These are phyloP conservation scores for Phytomonas serpens DNA, from an alignment of 208 protist species.

Conservation along the genomic window DNA sequence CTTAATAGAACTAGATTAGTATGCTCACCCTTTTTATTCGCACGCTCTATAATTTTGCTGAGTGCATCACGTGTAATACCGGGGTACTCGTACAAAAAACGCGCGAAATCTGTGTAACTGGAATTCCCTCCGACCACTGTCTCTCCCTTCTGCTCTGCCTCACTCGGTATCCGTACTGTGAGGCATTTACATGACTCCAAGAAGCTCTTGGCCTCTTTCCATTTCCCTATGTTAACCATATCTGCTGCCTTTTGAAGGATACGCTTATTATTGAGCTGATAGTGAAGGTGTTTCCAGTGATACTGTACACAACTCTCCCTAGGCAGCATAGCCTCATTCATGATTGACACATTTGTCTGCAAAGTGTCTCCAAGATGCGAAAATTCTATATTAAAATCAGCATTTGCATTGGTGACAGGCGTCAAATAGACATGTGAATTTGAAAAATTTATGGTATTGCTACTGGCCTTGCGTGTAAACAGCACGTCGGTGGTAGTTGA, in stretches of 20 bases:
- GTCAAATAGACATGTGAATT: background rate
- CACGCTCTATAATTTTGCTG: constrained; percentile 66
- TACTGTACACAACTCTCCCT: constrained; percentile 20
- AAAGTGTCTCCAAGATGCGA: background rate
- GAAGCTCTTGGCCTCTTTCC: constrained; percentile 63
- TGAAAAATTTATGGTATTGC: background rate
- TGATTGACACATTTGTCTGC: background rate
- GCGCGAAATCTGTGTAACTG: constrained; percentile 46
- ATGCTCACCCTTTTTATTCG: constrained; percentile 40
- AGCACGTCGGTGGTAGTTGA: background rate
- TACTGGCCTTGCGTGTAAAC: background rate
- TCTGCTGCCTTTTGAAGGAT: constrained; percentile 47
- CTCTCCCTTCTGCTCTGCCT: constrained; percentile 15
- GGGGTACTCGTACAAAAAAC: constrained; percentile 63
- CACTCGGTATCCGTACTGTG: constrained; percentile 12
- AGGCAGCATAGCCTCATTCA: background rate
- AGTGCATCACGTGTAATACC: constrained; percentile 53
- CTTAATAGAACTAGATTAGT: constrained; percentile 39
- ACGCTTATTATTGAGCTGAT: constrained; percentile 68
- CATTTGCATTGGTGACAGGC: background rate
- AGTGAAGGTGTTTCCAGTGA: constrained; percentile 87
- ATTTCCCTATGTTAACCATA: constrained; percentile 52
- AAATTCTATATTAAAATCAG: background rate
- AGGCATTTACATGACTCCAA: constrained; percentile 44
- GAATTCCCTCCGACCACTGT: constrained; percentile 12